Conservation (phyloP, 225 moss, liverwort and hornwort species). For the Bryoerythrophyllum caledonicum region DNA sequence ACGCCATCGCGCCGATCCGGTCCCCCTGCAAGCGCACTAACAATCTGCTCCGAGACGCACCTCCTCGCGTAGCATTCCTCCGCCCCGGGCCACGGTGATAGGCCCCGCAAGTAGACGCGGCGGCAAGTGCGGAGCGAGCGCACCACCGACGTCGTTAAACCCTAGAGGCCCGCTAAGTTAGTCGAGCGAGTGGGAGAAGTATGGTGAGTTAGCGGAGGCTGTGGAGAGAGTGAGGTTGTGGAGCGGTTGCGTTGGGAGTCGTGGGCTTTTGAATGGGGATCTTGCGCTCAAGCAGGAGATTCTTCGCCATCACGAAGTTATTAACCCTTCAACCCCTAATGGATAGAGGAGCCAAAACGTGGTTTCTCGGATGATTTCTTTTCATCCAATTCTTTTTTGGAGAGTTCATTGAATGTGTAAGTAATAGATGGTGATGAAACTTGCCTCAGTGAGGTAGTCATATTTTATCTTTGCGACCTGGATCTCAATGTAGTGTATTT, state of each 20-base stretch:
- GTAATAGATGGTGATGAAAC: no score
- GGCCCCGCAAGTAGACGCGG: not conserved
- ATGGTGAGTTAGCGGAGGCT: not conserved
- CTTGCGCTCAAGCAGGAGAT: not conserved
- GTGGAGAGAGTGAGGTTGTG: not conserved
- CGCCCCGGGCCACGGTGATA: not conserved
- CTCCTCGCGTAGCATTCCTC: not conserved
- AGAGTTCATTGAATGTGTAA: no score
- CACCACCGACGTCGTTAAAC: not conserved
- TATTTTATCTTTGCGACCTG: no score
- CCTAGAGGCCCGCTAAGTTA: not conserved
- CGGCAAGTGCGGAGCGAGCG: not conserved
- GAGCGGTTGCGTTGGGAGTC: not conserved
- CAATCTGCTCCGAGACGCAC: no score
- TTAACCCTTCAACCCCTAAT: no score
- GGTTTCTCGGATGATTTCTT: no score
- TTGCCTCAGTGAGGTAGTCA: no score
- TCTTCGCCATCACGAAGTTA: not conserved
- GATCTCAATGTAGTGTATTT: no score
- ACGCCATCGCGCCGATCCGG: constrained; percentile 50
- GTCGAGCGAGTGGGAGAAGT: not conserved
- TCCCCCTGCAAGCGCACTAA: not conserved
- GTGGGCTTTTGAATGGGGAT: not conserved
- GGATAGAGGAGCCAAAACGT: no score
- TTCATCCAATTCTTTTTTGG: no score